Conservation (phyloP, 2,329 filamentous ascomycete species). For the Cryphonectria carpinicola region DNA sequence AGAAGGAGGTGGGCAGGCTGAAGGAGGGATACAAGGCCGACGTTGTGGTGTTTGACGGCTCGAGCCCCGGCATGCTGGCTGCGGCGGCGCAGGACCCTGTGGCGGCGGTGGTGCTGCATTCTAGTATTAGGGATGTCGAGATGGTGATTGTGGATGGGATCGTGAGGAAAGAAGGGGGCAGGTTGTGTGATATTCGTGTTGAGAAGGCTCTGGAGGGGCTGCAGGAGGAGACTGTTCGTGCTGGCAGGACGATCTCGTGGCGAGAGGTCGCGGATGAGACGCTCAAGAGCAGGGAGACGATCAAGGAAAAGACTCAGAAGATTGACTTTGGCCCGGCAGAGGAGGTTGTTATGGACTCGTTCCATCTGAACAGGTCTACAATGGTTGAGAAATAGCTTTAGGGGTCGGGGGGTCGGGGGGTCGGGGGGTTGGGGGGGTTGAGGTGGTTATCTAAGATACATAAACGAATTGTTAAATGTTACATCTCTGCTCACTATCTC, state of each 20-base stretch:
- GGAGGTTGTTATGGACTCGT: slow-evolving; percentile 18
- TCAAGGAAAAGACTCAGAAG: slow-evolving; percentile 2
- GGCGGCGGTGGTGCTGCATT: slow-evolving; percentile 48
- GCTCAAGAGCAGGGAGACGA: slow-evolving; percentile 16
- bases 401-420: not conserved
- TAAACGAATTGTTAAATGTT: too few relatives aligned
- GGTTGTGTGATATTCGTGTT: slow-evolving; percentile 21
- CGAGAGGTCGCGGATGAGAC: slow-evolving; percentile 14
- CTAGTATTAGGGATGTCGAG: slow-evolving; percentile 45
- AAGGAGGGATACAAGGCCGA: slow-evolving; percentile 52
- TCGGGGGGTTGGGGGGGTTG: too few relatives aligned
- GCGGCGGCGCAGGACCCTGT: slow-evolving; percentile 47
- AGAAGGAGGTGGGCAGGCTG: slow-evolving; percentile 47
- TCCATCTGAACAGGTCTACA: slow-evolving; percentile 16
- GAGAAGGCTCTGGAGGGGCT: not conserved
- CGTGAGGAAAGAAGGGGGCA: slow-evolving; percentile 42
- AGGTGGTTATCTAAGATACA: too few relatives aligned
- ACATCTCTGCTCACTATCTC: not conserved
- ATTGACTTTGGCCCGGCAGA: slow-evolving; percentile 13
- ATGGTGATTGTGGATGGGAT: slow-evolving; percentile 47
- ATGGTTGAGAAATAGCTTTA: slow-evolving; percentile 21
- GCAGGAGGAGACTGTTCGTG: not conserved
- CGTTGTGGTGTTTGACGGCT: slow-evolving; percentile 50
- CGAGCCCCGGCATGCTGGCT: slow-evolving; percentile 40
- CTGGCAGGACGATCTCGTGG: slow-evolving; percentile 12